These are phyloP conservation scores for Nepenthes alata DNA, from an alignment of 179 eudicot species.

Conservation along the genomic window DNA sequence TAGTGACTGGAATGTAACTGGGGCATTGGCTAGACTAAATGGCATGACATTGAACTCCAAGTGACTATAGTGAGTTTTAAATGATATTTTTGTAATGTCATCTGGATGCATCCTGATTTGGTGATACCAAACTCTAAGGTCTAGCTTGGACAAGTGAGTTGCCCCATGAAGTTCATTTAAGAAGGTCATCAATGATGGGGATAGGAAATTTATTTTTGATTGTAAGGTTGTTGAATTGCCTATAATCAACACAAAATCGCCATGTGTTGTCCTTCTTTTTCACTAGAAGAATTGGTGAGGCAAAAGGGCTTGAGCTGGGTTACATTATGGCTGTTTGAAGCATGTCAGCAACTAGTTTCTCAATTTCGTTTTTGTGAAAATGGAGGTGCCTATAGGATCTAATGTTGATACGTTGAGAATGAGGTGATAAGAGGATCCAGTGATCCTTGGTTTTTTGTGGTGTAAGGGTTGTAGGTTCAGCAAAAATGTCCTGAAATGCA, in stretches of 20 bases:
- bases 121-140: neutral
- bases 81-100: neutral
- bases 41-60: neutral
- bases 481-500: neutral
- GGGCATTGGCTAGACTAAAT: neutral
- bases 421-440: neutral
- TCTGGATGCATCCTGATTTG: neutral
- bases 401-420: neutral
- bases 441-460: neutral
- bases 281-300: neutral
- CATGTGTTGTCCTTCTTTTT: slow-evolving; percentile 1
- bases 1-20: neutral
- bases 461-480: neutral
- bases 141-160: neutral
- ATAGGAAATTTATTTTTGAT: neutral
- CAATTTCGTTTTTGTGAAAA: neutral
- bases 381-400: neutral
- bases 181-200: neutral
- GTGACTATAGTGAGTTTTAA: neutral
- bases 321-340: neutral
- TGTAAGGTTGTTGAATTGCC: neutral
- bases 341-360: neutral
- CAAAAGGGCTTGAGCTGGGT: neutral
- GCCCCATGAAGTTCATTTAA: neutral
- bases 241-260: neutral